phyloP scores from a whole-genome alignment of 1,284 basidiomycete genomes.

The Wallemia hederae region DNA sequence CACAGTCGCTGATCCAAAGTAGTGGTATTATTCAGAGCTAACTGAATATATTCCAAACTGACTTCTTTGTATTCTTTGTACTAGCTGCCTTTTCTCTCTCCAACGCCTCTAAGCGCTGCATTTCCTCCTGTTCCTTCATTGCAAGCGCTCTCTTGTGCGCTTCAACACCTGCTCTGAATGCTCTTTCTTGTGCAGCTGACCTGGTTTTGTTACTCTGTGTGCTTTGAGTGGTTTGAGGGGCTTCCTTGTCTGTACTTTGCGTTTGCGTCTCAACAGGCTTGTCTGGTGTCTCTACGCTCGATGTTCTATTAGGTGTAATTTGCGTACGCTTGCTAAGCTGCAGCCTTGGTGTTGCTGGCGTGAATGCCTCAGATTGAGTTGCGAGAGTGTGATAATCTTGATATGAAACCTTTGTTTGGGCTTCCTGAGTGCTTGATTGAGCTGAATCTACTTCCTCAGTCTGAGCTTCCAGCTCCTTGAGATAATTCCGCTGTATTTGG shows the following conservation, averaged over 20 bases:
- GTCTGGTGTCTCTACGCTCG: too few species aligned
- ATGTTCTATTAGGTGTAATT: neutral
- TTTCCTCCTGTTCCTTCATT: neutral
- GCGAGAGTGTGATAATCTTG: neutral
- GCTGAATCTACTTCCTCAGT: neutral
- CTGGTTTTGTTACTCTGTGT: neutral
- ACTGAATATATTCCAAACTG: neutral
- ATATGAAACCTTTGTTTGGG: neutral
- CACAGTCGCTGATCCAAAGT: conserved; percentile 32
- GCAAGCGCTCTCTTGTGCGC: neutral
- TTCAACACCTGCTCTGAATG: neutral
- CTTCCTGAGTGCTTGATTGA: neutral
- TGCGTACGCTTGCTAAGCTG: neutral
- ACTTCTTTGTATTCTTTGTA: neutral
- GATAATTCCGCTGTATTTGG: neutral
- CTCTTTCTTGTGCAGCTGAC: neutral
- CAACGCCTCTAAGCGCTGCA: neutral
- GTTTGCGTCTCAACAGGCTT: too few species aligned
- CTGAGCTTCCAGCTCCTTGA: neutral
- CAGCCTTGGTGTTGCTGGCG: neutral
- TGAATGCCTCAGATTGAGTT: neutral
- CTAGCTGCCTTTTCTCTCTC: neutral
- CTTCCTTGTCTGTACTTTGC: too few species aligned
- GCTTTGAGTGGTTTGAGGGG: neutral
- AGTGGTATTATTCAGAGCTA: conserved; percentile 6